Evolutionary conservation across 2,329 filamentous ascomycete genomes (phyloP).

Genomic region (Xylariaceae sp.): DNA sequence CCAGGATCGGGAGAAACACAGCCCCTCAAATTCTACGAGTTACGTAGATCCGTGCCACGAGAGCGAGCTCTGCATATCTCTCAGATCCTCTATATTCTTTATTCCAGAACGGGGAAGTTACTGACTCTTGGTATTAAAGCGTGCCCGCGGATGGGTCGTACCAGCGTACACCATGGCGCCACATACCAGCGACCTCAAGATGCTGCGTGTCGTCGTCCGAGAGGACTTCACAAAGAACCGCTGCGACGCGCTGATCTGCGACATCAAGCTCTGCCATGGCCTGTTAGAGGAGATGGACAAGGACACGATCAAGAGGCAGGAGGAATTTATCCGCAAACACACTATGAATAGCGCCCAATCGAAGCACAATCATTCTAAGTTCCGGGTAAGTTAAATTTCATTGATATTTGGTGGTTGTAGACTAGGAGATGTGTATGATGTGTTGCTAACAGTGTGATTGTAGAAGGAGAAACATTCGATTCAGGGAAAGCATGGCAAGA

Average conservation of each 20-base stretch:
- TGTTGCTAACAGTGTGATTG: conserved; percentile 8
- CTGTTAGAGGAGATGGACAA: conserved; percentile 77
- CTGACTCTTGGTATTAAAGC: conserved; percentile 39
- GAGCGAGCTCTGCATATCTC: background rate
- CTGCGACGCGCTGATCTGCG: conserved; percentile 78
- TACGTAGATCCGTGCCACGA: background rate
- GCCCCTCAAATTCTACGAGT: too few relatives aligned
- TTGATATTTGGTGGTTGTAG: background rate
- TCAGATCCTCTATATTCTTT: too few relatives aligned
- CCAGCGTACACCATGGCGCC: conserved; percentile 98
- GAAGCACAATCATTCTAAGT: conserved; percentile 59
- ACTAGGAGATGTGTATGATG: too few relatives aligned
- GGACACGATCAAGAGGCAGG: conserved; percentile 72
- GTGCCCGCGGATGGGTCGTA: conserved; percentile 89
- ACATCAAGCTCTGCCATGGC: conserved; percentile 79
- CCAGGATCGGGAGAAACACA: too few relatives aligned
- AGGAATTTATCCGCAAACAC: conserved; percentile 68
- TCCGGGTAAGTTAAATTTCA: conserved; percentile 50
- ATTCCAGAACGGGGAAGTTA: too few relatives aligned
- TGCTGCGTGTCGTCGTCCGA: conserved; percentile 89
- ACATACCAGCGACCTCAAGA: conserved; percentile 81
- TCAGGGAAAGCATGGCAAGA: conserved; percentile 90
- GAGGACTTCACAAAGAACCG: conserved; percentile 88
- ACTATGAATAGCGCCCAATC: conserved; percentile 59
- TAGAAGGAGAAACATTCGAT: conserved; percentile 83